A percentile compares a stretch with the other conserved stretches of the same genome.
These are phyloP conservation scores for Alnus glutinosa DNA, from an alignment of 306 rosid species.

Conservation along the genomic window DNA sequence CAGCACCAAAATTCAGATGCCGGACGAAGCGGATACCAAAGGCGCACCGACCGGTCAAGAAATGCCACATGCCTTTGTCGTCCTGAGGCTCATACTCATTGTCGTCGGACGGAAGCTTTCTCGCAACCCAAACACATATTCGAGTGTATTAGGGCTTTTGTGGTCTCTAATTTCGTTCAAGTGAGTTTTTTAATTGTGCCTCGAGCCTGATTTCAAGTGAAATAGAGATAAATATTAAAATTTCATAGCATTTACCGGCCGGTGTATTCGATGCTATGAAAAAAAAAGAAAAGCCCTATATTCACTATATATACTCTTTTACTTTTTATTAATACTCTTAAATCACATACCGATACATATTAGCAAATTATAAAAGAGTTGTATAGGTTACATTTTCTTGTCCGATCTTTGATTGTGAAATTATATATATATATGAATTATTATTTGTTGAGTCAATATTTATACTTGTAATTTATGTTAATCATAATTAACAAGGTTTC, in stretches of 20 bases:
- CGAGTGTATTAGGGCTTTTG: conserved; percentile 40
- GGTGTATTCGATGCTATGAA: too few species aligned
- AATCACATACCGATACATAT: too few species aligned
- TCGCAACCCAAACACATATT: conserved; percentile 51
- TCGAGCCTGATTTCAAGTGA: too few species aligned
- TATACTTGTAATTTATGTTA: not conserved
- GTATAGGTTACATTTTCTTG: too few species aligned
- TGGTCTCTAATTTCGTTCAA: conserved; percentile 49
- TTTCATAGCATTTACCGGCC: too few species aligned
- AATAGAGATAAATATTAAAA: too few species aligned
- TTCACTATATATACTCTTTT: too few species aligned
- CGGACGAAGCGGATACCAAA: conserved; percentile 16
- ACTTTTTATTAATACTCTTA: too few species aligned
- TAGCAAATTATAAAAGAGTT: too few species aligned
- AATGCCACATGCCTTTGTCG: conserved; percentile 39
- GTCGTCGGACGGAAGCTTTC: conserved; percentile 45
- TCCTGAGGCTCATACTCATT: conserved; percentile 43
- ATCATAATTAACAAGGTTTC: not conserved
- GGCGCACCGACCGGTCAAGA: conserved; percentile 15
- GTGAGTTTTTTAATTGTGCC: conserved; percentile 16
- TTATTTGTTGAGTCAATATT: not conserved
- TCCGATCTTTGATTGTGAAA: too few species aligned
- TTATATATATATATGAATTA: not conserved
- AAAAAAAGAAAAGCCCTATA: too few species aligned
- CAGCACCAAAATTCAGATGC: conserved; percentile 27